Conservation (phyloP, 805 yeast genomes). For the Lachancea lanzarotensis region DNA sequence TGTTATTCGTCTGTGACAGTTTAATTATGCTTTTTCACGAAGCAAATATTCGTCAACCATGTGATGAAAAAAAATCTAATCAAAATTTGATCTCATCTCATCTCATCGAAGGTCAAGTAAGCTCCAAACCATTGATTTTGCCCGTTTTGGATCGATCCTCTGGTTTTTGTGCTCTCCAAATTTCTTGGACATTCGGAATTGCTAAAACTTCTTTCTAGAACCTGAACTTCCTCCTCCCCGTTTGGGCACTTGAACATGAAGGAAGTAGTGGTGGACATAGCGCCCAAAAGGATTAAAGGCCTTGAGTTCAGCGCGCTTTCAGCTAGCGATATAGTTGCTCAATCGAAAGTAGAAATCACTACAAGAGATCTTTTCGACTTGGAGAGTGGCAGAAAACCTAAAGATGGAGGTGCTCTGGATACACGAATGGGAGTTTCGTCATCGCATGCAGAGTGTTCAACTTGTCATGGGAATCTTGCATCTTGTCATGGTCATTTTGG, state of each 20-base stretch:
- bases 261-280: slow-evolving; percentile 52
- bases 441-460: slow-evolving; percentile 75
- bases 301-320: slow-evolving; percentile 90
- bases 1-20: background rate
- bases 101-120: slow-evolving; percentile 2
- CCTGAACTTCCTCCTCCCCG: background rate
- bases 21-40: background rate
- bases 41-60: background rate
- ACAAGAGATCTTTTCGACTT: slow-evolving; percentile 89
- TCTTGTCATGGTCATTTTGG: slow-evolving; percentile 99
- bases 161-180: background rate
- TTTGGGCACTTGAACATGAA: slow-evolving; percentile 23
- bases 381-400: slow-evolving; percentile 82
- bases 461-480: slow-evolving; percentile 88
- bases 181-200: background rate
- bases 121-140: background rate
- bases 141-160: background rate
- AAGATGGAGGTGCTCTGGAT: slow-evolving; percentile 81
- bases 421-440: slow-evolving; percentile 91
- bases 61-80: background rate
- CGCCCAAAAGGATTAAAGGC: slow-evolving; percentile 87
- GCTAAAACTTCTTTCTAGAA: background rate
- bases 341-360: slow-evolving; percentile 88
- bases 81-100: slow-evolving; percentile 12
- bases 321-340: slow-evolving; percentile 84